Evolutionary conservation across 495 filamentous ascomycete genomes (phyloP).

Genomic region (Immersiella caudata): DNA sequence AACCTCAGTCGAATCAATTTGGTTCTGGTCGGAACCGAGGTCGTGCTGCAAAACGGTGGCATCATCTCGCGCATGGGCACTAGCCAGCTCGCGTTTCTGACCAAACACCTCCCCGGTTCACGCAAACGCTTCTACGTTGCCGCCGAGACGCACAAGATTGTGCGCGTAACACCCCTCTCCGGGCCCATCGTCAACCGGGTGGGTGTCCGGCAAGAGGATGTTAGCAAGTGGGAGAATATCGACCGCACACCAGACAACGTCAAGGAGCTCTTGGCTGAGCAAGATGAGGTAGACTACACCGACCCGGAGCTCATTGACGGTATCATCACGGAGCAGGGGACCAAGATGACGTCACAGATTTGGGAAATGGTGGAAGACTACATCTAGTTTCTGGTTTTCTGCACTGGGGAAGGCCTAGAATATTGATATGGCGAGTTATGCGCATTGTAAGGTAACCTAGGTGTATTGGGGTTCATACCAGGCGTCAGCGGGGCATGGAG

Average conservation of each 20-base stretch:
- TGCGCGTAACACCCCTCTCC: constrained; percentile 33
- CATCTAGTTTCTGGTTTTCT: constrained; percentile 18
- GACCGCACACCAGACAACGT: constrained; percentile 34
- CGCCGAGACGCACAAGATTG: constrained; percentile 85
- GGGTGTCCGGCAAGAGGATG: constrained; percentile 68
- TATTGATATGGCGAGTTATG: background rate
- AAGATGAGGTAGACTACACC: constrained; percentile 77
- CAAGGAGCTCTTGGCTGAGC: constrained; percentile 39
- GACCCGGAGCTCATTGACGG: constrained; percentile 44
- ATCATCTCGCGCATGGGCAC: constrained; percentile 90
- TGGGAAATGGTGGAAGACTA: constrained; percentile 43
- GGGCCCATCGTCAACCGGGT: constrained; percentile 33
- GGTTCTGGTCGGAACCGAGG: constrained; percentile 91
- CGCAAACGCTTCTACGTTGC: constrained; percentile 84
- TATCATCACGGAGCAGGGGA: constrained; percentile 46
- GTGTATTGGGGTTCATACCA: background rate
- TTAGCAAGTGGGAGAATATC: constrained; percentile 63
- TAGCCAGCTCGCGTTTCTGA: constrained; percentile 82
- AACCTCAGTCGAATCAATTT: constrained; percentile 67
- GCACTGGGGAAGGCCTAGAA: background rate
- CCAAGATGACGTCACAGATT: constrained; percentile 44
- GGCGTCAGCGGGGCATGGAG: background rate
- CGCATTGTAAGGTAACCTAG: background rate
- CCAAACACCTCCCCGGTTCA: constrained; percentile 63
- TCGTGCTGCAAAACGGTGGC: constrained; percentile 90